phyloP scores from a whole-genome alignment of 108 stramenopile species.

The Skeletonema grethae region DNA sequence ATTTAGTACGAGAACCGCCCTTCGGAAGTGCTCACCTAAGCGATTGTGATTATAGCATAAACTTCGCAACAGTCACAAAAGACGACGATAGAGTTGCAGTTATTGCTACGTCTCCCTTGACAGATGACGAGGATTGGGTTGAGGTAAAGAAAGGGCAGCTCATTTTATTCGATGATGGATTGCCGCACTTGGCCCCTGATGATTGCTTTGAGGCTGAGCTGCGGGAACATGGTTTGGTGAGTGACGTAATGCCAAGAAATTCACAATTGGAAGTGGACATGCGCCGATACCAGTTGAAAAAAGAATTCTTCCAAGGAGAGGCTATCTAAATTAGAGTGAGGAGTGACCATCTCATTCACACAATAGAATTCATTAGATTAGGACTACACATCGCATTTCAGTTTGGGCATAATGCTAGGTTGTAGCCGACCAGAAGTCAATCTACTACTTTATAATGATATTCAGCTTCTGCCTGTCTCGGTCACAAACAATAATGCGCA shows the following conservation, averaged over 20 bases:
- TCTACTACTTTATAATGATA: no score
- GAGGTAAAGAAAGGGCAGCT: conserved; percentile 70
- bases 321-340: conserved; percentile 12
- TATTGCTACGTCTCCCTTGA: conserved; percentile 84
- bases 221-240: conserved; percentile 57
- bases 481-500: no score
- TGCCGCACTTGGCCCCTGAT: conserved; percentile 46
- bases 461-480: no score
- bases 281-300: conserved; percentile 22
- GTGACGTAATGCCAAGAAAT: conserved; percentile 17
- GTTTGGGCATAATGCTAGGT: no score
- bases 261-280: conserved; percentile 23
- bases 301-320: conserved; percentile 15
- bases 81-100: conserved; percentile 73
- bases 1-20: conserved; percentile 68
- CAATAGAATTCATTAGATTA: no score
- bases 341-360: no score
- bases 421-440: no score
- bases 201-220: conserved; percentile 60
- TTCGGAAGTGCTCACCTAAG: conserved; percentile 41
- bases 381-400: no score
- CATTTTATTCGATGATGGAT: conserved; percentile 73
- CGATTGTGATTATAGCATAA: conserved; percentile 63
- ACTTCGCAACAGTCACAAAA: conserved; percentile 62
- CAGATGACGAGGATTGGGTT: conserved; percentile 71